These are phyloP conservation scores for Metschnikowia continentalis DNA, from an alignment of 805 yeast species.

Conservation along the genomic window DNA sequence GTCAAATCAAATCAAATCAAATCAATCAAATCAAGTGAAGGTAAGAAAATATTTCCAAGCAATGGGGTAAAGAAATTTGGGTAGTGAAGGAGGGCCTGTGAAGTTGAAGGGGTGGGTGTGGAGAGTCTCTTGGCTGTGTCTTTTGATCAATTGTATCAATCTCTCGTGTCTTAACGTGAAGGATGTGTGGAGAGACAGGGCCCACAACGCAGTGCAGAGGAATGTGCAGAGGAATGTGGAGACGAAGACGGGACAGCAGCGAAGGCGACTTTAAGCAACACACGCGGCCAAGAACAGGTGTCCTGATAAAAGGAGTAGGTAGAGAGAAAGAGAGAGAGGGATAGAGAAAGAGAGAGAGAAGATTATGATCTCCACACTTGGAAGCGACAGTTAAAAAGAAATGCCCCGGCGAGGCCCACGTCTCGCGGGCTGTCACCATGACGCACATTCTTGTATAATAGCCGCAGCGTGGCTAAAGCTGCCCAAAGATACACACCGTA, in stretches of 20 bases:
- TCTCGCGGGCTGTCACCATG: slow-evolving; percentile 1
- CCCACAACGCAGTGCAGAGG: slow-evolving; percentile 1
- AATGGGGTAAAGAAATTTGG: background rate
- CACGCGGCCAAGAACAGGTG: background rate
- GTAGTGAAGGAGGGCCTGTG: too few relatives aligned
- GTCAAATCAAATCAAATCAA: too few relatives aligned
- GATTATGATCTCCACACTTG: background rate
- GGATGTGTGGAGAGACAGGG: background rate
- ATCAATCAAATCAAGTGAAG: too few relatives aligned
- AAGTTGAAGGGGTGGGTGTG: too few relatives aligned
- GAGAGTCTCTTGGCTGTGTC: too few relatives aligned
- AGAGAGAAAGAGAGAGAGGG: background rate
- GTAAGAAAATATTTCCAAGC: too few relatives aligned
- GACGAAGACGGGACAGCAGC: background rate
- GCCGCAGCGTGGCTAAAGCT: background rate
- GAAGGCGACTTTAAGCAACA: background rate
- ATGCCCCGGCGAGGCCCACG: background rate
- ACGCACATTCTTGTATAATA: background rate
- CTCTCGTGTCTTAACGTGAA: too few relatives aligned
- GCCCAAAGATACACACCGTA: background rate
- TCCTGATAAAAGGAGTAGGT: background rate
- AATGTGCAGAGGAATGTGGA: background rate
- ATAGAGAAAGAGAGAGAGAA: background rate
- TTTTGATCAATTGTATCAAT: too few relatives aligned
- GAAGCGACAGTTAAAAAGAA: background rate